Evolutionary conservation across 2,329 filamentous ascomycete genomes (phyloP).

Genomic region (Dothistroma septosporum): DNA sequence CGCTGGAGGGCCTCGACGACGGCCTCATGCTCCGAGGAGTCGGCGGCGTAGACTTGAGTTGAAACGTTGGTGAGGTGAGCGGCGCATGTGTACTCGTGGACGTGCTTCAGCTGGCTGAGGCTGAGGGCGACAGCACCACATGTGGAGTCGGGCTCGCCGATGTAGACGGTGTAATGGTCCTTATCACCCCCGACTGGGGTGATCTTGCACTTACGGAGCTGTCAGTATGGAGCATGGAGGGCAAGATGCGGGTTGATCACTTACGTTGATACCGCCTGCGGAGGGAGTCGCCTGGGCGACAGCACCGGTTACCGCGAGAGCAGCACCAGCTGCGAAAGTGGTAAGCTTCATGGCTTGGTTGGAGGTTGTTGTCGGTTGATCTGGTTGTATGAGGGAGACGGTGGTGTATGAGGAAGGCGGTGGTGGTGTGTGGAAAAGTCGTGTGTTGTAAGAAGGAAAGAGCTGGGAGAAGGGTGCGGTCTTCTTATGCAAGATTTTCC

Average conservation of each 20-base stretch:
- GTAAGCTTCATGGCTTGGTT: background rate
- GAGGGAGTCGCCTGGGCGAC: background rate
- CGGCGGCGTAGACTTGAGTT: background rate
- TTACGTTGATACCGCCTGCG: background rate
- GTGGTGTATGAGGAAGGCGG: background rate
- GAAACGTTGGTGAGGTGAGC: background rate
- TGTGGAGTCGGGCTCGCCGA: background rate
- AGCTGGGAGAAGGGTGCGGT: too few relatives aligned
- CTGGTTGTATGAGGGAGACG: background rate
- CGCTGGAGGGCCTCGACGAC: background rate
- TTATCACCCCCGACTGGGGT: background rate
- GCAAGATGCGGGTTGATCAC: background rate
- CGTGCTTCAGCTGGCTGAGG: background rate
- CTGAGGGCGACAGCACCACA: background rate
- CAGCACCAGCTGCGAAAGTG: background rate
- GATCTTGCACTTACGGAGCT: background rate
- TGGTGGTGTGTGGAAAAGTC: background rate
- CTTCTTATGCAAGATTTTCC: too few relatives aligned
- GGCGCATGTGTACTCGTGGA: background rate
- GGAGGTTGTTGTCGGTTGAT: background rate
- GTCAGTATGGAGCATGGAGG: background rate
- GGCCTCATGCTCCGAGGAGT: background rate
- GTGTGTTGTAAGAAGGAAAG: background rate
- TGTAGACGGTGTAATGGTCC: background rate
- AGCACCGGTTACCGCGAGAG: background rate